Conservation (phyloP, 2,329 filamentous ascomycete species). For the Aureobasidium pullulans region DNA sequence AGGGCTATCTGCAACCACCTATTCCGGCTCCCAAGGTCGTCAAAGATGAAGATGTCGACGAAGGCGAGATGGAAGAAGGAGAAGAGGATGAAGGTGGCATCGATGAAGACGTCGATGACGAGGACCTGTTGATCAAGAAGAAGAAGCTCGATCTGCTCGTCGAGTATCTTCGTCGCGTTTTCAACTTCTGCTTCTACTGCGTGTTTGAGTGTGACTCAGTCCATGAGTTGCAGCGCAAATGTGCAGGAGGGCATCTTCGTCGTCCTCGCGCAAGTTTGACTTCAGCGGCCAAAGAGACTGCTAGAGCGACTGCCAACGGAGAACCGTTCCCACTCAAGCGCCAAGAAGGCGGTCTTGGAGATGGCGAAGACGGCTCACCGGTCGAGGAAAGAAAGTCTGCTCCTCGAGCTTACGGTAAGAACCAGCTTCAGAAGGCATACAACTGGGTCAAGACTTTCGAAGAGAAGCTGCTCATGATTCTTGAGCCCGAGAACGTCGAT, state of each 20-base stretch:
- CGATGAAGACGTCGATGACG: constrained; percentile 79
- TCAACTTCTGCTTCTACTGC: constrained; percentile 99
- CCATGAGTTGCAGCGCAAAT: constrained; percentile 91
- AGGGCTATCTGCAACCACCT: constrained; percentile 67
- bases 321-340: constrained; percentile 73
- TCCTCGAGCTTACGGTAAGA: constrained; percentile 43
- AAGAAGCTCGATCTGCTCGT: constrained; percentile 94
- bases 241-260: constrained; percentile 91
- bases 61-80: constrained; percentile 66
- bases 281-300: constrained; percentile 73
- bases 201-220: constrained; percentile 98
- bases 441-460: constrained; percentile 99
- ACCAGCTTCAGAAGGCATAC: constrained; percentile 87
- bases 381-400: constrained; percentile 64
- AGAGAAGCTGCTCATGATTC: constrained; percentile 86
- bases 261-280: constrained; percentile 81
- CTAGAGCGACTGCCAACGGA: constrained; percentile 73
- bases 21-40: constrained; percentile 50
- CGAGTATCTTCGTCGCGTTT: constrained; percentile 91
- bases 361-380: constrained; percentile 56
- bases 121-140: constrained; percentile 84
- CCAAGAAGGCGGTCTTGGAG: constrained; percentile 28
- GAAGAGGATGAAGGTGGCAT: constrained; percentile 59
- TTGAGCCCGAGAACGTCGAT: constrained; percentile 83
- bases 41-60: constrained; percentile 53